Conservation (phyloP, 2,329 filamentous ascomycete genomes). For the Fusarium sp. region DNA sequence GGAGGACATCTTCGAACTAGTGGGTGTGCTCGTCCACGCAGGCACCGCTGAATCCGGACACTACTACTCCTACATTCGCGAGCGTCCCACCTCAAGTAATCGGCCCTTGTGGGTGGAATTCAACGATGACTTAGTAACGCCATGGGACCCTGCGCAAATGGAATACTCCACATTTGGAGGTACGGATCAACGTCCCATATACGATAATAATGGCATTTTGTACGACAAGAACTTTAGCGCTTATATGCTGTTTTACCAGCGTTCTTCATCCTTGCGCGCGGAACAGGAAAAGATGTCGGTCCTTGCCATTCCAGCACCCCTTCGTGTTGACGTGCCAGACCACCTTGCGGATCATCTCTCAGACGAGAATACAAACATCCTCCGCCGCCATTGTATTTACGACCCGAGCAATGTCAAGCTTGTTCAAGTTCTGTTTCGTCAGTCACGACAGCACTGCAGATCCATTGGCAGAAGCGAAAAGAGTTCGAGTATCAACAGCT, state of each 20-base stretch:
- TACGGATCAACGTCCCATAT: slow-evolving; percentile 61
- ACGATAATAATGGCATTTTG: slow-evolving; percentile 55
- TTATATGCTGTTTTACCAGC: slow-evolving; percentile 98
- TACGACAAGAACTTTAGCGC: slow-evolving; percentile 83
- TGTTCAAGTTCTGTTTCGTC: slow-evolving; percentile 68
- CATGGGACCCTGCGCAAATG: slow-evolving; percentile 79
- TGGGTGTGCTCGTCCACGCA: slow-evolving; percentile 93
- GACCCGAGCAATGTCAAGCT: slow-evolving; percentile 77
- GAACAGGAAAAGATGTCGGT: slow-evolving; percentile 57
- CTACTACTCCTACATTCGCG: slow-evolving; percentile 95
- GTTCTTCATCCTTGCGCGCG: slow-evolving; percentile 70
- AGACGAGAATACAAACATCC: slow-evolving; percentile 75
- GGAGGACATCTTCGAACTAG: slow-evolving; percentile 87
- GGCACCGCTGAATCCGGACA: slow-evolving; percentile 94
- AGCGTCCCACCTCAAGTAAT: slow-evolving; percentile 68
- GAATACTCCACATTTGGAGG: slow-evolving; percentile 85
- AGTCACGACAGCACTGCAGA: slow-evolving; percentile 59
- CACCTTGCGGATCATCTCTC: slow-evolving; percentile 68
- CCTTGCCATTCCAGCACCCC: slow-evolving; percentile 44
- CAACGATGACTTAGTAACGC: slow-evolving; percentile 85
- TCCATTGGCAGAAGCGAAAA: not conserved
- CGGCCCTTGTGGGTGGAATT: slow-evolving; percentile 83
- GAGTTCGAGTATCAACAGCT: slow-evolving; percentile 6
- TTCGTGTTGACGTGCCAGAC: slow-evolving; percentile 56
- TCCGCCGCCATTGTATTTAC: slow-evolving; percentile 82